These are phyloP conservation scores for Ramularia collo-cygni DNA, from an alignment of 2,329 filamentous ascomycete genomes.

Conservation along the genomic window DNA sequence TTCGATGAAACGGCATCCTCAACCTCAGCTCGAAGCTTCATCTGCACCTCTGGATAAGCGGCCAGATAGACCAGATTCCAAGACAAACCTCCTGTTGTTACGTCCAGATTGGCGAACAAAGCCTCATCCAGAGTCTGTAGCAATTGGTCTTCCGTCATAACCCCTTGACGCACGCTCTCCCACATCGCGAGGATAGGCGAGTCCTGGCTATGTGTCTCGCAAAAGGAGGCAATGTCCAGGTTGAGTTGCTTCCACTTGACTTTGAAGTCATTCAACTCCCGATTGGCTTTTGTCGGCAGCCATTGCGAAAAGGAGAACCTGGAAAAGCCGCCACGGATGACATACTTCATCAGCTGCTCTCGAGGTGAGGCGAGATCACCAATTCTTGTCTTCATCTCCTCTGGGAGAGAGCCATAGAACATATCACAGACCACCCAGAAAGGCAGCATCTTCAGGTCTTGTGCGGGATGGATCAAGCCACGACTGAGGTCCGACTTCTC, in stretches of 20 bases:
- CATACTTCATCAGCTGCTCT: too few relatives aligned
- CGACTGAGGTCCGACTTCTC: background rate
- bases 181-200: too few relatives aligned
- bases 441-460: constrained; percentile 4
- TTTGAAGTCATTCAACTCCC: too few relatives aligned
- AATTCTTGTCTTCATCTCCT: background rate
- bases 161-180: constrained; percentile 9
- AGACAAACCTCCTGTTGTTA: constrained; percentile 37
- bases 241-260: too few relatives aligned
- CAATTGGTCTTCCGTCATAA: constrained; percentile 22
- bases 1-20: background rate
- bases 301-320: too few relatives aligned
- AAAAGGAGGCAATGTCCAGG: too few relatives aligned
- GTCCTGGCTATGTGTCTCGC: too few relatives aligned
- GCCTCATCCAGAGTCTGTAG: constrained; percentile 43
- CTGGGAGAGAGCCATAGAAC: constrained; percentile 1
- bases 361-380: background rate
- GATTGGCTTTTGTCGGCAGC: too few relatives aligned
- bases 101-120: constrained; percentile 44
- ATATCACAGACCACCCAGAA: constrained; percentile 4
- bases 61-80: constrained; percentile 42
- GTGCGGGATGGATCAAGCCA: constrained; percentile 2
- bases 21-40: background rate
- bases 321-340: too few relatives aligned
- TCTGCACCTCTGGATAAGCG: constrained; percentile 21